These are phyloP conservation scores for Casuarina glauca DNA, from an alignment of 306 rosid species.

Conservation along the genomic window DNA sequence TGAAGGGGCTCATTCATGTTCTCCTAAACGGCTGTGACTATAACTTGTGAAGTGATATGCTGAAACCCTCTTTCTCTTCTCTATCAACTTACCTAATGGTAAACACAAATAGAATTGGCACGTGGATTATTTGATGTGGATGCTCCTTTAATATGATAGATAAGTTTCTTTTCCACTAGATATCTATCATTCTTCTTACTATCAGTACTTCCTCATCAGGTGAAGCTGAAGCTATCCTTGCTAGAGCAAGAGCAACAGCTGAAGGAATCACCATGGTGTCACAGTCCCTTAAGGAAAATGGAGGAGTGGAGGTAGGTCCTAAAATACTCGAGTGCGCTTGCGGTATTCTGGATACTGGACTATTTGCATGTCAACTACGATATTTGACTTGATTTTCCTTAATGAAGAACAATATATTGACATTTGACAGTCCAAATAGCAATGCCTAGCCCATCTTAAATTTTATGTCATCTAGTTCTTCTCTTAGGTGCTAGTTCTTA, in stretches of 20 bases:
- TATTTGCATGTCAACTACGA: background rate
- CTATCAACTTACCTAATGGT: constrained; percentile 12
- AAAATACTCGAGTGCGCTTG: constrained; percentile 14
- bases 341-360: background rate
- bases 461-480: background rate
- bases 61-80: constrained; percentile 17
- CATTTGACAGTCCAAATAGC: background rate
- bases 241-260: constrained; percentile 89
- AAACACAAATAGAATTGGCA: constrained; percentile 11
- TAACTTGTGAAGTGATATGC: constrained; percentile 11
- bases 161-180: constrained; percentile 8
- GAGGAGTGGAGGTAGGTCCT: constrained; percentile 82
- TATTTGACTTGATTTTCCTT: background rate
- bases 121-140: constrained; percentile 18
- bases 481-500: constrained; percentile 5
- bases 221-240: constrained; percentile 95
- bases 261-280: constrained; percentile 76
- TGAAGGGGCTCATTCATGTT: constrained; percentile 17
- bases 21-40: background rate
- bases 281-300: constrained; percentile 63
- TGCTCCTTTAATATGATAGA: constrained; percentile 20
- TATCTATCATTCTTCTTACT: constrained; percentile 24
- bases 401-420: background rate
- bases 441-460: background rate
- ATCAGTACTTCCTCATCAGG: constrained; percentile 47